These are phyloP conservation scores for Berkeleyomyces basicola DNA, from an alignment of 2,329 filamentous ascomycete genomes.

Conservation along the genomic window DNA sequence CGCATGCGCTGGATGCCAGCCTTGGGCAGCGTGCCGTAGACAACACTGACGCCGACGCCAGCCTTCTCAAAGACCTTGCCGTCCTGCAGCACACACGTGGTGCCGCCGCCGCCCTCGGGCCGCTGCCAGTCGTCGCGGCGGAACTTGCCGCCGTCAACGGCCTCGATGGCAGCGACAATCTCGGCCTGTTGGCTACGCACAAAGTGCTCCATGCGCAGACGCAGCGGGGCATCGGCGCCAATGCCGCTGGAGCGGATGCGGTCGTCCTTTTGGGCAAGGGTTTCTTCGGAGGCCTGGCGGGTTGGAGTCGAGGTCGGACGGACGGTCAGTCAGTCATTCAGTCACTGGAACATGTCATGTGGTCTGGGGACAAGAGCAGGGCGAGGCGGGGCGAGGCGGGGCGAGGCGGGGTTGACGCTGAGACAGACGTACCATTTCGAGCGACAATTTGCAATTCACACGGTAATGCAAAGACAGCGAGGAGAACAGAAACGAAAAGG, in stretches of 20 bases:
- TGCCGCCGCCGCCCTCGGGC: slow-evolving; percentile 78
- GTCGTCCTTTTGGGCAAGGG: slow-evolving; percentile 50
- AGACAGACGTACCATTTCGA: neutral
- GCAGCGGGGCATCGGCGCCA: slow-evolving; percentile 73
- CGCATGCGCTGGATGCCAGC: slow-evolving; percentile 86
- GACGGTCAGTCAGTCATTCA: neutral
- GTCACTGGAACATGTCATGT: neutral
- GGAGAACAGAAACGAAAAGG: neutral
- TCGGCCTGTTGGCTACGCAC: slow-evolving; percentile 83
- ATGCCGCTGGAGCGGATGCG: slow-evolving; percentile 52
- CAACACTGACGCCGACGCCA: slow-evolving; percentile 85
- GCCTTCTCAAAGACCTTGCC: slow-evolving; percentile 97
- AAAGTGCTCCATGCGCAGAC: slow-evolving; percentile 90
- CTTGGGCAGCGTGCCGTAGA: slow-evolving; percentile 80
- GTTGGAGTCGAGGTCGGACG: neutral
- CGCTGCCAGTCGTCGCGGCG: slow-evolving; percentile 73
- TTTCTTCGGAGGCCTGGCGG: neutral
- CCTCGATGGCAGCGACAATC: slow-evolving; percentile 70
- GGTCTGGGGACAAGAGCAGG: neutral
- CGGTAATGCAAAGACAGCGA: no score
- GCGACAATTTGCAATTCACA: neutral
- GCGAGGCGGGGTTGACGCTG: neutral
- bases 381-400: neutral
- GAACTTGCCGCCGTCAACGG: slow-evolving; percentile 66
- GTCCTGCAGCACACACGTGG: slow-evolving; percentile 87